Conservation (phyloP, 140 eudicot genomes). For the Bidens hawaiensis region DNA sequence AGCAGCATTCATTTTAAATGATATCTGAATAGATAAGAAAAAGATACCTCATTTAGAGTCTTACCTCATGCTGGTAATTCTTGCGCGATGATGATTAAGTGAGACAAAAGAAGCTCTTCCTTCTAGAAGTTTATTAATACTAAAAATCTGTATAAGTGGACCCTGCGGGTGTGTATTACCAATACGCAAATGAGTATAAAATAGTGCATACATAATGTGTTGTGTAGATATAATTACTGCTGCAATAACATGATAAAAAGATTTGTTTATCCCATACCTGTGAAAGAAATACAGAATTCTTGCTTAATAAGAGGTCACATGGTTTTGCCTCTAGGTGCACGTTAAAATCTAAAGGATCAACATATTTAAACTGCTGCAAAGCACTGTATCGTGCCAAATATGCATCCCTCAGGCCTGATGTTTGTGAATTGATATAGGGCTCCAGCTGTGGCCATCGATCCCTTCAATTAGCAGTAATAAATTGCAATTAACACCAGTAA, state of each 20-base stretch:
- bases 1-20: not conserved
- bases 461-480: slow-evolving; percentile 30
- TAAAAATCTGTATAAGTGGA: slow-evolving; percentile 29
- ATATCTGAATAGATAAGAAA: not conserved
- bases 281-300: slow-evolving; percentile 38
- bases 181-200: not conserved
- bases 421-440: slow-evolving; percentile 21
- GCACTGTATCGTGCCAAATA: slow-evolving; percentile 46
- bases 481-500: slow-evolving; percentile 7
- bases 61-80: slow-evolving; percentile 82
- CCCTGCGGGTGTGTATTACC: slow-evolving; percentile 48
- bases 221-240: slow-evolving; percentile 9
- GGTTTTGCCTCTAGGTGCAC: slow-evolving; percentile 23
- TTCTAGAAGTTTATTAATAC: slow-evolving; percentile 29
- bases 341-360: slow-evolving; percentile 43
- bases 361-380: slow-evolving; percentile 52
- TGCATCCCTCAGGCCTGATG: slow-evolving; percentile 48
- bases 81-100: slow-evolving; percentile 60
- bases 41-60: slow-evolving; percentile 8
- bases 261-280: slow-evolving; percentile 38
- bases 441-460: slow-evolving; percentile 60
- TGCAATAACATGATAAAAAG: slow-evolving; percentile 1
- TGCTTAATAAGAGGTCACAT: slow-evolving; percentile 37
- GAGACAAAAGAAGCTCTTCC: slow-evolving; percentile 25
- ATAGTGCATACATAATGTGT: not conserved